Evolutionary conservation across 257 asterid species (phyloP), one percentile per base, ranked within the genome.

Genomic region (Solanum stenotomum): DNA sequence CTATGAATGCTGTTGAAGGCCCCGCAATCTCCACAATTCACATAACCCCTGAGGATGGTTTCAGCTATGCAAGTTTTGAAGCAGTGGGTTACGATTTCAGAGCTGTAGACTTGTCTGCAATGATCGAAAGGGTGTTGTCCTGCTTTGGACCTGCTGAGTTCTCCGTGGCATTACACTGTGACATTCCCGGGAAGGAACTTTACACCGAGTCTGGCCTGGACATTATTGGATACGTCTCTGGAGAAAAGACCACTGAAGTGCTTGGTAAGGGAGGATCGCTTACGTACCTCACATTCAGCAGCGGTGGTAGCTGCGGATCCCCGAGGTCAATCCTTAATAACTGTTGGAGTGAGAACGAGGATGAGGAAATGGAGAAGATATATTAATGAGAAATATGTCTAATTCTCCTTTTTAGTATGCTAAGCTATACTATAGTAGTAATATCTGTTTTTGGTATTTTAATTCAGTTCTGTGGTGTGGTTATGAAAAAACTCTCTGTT

Each of bases 41-140:
- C 3, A 93, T 95, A 70, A 96, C 98, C 1, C 98, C 98, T 0
- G 98, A 96, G 86, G 96, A 96, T 88, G 98, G 98, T 14, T 96
- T 96, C 93, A 96, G 98, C 91, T 96, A 96, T 56, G 98, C 98
- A 6, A 96, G 98, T 42, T 95, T 96, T 52, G 98, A 96, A 87
- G 91, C 98, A 3, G 95, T 92, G 31, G 98, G 98, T 12, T 96
- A 96, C 81, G 94, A 94, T 81, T 93, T 96, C 42, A 91, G 88
- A 59, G 86, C 12, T 16, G 22, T 89, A 16, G 92, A 92, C 83
- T 52, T 94, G 92, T n/a, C 72, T 49, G 84, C 42, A 2, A 90
- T 96, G 6, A 38, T 96, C 31, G 94, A 94, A 91, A 93, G 98
- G 90, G 98, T 96, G 77, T 59, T 96, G 90, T 93, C 87, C 63